These are phyloP conservation scores for Inga leiocalycina DNA, from an alignment of 306 rosid genomes.

Conservation along the genomic window DNA sequence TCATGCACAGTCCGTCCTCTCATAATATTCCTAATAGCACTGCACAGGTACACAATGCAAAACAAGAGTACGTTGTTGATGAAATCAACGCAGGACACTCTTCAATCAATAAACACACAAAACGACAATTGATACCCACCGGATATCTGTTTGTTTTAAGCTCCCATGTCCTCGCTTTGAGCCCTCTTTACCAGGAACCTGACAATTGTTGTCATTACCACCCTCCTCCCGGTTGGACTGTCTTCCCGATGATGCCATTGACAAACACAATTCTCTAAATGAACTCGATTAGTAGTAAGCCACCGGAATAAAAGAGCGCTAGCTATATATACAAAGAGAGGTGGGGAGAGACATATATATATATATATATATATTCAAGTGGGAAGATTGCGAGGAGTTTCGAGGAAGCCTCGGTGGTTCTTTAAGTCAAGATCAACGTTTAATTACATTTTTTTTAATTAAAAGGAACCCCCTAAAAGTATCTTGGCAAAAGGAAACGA, in stretches of 20 bases:
- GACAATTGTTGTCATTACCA: not conserved
- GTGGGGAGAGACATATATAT: no score
- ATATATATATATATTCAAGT: not conserved
- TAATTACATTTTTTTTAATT: not conserved
- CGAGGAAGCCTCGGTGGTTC: not conserved
- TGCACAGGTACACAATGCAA: not conserved
- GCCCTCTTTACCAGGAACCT: not conserved
- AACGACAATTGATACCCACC: not conserved
- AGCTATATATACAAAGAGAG: no score
- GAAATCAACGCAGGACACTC: not conserved
- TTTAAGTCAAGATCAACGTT: not conserved
- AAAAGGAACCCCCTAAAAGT: not conserved
- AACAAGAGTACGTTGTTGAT: not conserved
- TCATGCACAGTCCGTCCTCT: not conserved
- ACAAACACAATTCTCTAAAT: not conserved
- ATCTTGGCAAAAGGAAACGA: not conserved
- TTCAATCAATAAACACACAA: not conserved
- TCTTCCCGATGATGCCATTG: not conserved
- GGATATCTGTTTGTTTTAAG: not conserved
- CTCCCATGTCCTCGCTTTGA: conserved; percentile 1
- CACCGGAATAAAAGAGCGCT: not conserved
- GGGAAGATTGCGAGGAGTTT: not conserved
- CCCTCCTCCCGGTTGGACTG: not conserved
- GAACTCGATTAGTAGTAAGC: not conserved
- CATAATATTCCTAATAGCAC: not conserved